Evolutionary conservation across 2,329 filamentous ascomycete species (phyloP), one percentile per base, ranked within the genome.

Genomic region (Dendrostoma leiphaemia): DNA sequence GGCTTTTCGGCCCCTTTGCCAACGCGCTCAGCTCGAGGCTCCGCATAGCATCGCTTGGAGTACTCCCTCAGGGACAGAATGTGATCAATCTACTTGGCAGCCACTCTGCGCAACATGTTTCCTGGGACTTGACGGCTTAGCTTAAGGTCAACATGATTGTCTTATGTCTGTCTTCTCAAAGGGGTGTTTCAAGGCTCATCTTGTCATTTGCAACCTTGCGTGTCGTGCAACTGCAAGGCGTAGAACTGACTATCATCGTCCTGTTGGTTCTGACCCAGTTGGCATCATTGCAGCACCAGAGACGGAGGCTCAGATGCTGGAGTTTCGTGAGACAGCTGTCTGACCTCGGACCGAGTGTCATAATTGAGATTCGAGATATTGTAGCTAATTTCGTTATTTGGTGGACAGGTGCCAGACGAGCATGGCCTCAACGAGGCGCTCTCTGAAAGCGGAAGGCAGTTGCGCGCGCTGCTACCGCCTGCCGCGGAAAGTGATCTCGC

Each of bases 181-280:
- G 9, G 19, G 52, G 43, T 21, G 38, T n/a, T n/a, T n/a, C n/a
- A n/a, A n/a, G n/a, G n/a, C n/a, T n/a, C n/a, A n/a, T n/a, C n/a
- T n/a, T n/a, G n/a, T n/a, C n/a, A n/a, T n/a, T n/a, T n/a, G n/a
- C n/a, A n/a, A n/a, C n/a, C n/a, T n/a, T n/a, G n/a, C n/a, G n/a
- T n/a, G n/a, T 83, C 81, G 4, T 77, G 78, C 69, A 84, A 74
- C 61, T 82, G 74, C 56, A 83, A 83, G 45, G 80, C 77, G 53
- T 79, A 82, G 19, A 78, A 76, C 56, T 77, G 62, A 21, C 51
- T 45, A 12, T 74, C 71, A 41, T 61, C 51, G 13, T 74, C 71
- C 40, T 60, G 51, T 24, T 62, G 63, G n/a, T 63, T 64, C 21
- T 59, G 28, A 35, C 75, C 71, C 37, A 74, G 69, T 21, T 75